phyloP scores from a whole-genome alignment of 2,329 filamentous ascomycete species.

The Ceratocystis diversiconidia region DNA sequence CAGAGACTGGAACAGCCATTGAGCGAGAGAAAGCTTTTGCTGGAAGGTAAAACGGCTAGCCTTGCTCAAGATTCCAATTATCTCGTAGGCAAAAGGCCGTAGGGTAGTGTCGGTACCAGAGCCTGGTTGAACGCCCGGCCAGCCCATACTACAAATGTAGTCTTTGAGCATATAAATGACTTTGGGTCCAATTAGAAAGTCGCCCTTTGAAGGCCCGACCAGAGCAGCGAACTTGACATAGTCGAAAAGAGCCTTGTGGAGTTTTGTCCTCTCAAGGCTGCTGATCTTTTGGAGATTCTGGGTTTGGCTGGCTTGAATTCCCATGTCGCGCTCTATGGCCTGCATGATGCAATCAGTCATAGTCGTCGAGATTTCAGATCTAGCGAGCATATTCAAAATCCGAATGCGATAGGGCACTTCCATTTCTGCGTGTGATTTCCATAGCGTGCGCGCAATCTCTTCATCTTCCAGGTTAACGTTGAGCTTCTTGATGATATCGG shows the following conservation, averaged over 20 bases:
- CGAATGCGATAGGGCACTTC: constrained; percentile 62
- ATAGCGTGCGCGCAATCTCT: constrained; percentile 49
- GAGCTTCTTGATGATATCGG: constrained; percentile 75
- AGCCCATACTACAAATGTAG: constrained; percentile 69
- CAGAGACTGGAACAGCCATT: constrained; percentile 74
- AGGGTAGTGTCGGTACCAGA: constrained; percentile 49
- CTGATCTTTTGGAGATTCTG: constrained; percentile 25
- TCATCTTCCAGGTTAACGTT: constrained; percentile 59
- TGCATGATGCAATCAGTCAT: constrained; percentile 53
- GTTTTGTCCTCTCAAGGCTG: constrained; percentile 61
- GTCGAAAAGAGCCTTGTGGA: constrained; percentile 69
- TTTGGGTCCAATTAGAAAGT: constrained; percentile 52
- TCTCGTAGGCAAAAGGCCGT: constrained; percentile 75
- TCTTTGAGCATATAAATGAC: constrained; percentile 55
- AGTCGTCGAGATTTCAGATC: constrained; percentile 58
- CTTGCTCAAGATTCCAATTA: constrained; percentile 67
- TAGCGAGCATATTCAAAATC: constrained; percentile 61
- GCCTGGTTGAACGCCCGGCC: constrained; percentile 53
- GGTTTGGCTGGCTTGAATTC: constrained; percentile 17
- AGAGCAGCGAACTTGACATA: constrained; percentile 80
- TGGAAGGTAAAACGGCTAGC: constrained; percentile 42
- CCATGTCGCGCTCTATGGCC: constrained; percentile 39
- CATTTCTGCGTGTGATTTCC: constrained; percentile 57
- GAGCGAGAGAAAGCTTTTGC: constrained; percentile 40
- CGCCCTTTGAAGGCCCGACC: constrained; percentile 44